Base-by-base conservation (phyloP, 208 protist genomes). In the Leishmania braziliensis region DNA sequence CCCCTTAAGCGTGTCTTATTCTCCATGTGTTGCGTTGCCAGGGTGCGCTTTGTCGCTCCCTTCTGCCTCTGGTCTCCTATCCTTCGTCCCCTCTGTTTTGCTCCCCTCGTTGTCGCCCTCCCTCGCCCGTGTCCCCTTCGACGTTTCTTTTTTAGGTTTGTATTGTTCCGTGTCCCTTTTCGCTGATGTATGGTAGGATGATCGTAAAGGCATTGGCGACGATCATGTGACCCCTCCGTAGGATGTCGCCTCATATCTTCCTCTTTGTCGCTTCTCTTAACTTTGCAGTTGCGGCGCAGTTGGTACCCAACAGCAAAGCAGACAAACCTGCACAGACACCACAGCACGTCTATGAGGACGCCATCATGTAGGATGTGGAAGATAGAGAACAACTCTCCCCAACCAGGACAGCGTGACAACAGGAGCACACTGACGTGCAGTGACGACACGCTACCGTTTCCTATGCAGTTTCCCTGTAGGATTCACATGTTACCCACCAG, bases 141-240 rank as follows among this genome's bases (percentile, higher is more conserved):
- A 63, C 16, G 5, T 18, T 63, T 63, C 20, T 1, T 70, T 18
- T 48, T 3, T 6, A 1, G 18, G 12, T 70, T 26, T 43, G 36
- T 70, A 36, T 48, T 46, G 18, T 63, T 6, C 58, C 53, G 77
- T 80, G 54, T 80, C 75, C 53, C 43, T 74, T 9, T 60, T 56
- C 9, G 48, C 72, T 51, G 65, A 81, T 81, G 65, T 73, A 81
- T 82, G 48, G 56, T 75, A 81, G n/a, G n/a, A 69, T 65, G 12
- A 75, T 54, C 66, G 26, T 51, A 51, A 58, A 76, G 62, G 79
- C 29, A 39, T 39, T 2, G 60, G 36, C 5, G 60, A 18, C 8
- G 60, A 77, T 54, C 58, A 43, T 51, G 23, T 65, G n/a, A 26
- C 20, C 10, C 43, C n/a, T 12, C 33, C 50, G 16, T 14, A n/a